Conservation (phyloP, 495 filamentous ascomycete genomes). For the Podospora bellae-mahoneyi region DNA sequence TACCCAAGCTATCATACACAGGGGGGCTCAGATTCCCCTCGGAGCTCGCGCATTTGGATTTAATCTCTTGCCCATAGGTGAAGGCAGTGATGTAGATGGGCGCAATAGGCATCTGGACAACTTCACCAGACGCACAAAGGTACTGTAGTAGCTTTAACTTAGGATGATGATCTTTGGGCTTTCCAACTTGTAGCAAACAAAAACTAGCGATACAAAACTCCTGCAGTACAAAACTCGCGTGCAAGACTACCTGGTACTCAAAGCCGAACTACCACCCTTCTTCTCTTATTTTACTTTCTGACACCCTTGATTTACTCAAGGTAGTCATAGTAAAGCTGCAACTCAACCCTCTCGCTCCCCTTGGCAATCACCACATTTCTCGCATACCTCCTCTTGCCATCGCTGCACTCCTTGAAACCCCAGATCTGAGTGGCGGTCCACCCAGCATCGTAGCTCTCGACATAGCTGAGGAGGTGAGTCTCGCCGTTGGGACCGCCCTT, state of each 20-base stretch:
- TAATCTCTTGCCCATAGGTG: neutral
- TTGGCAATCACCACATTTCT: constrained; percentile 65
- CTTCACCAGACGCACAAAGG: neutral
- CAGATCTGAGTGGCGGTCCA: constrained; percentile 62
- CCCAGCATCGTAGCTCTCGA: constrained; percentile 50
- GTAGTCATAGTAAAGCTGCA: constrained; percentile 74
- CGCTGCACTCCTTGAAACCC: constrained; percentile 46
- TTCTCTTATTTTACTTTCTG: neutral
- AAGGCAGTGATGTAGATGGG: neutral
- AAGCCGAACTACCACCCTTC: neutral
- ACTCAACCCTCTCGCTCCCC: constrained; percentile 56
- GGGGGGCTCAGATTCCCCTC: constrained; percentile 21
- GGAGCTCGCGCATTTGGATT: constrained; percentile 11
- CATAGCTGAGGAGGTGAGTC: constrained; percentile 50
- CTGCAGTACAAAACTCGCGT: neutral
- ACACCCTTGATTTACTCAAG: constrained; percentile 15
- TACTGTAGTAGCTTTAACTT: neutral
- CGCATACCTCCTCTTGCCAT: constrained; percentile 62
- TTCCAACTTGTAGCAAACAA: neutral
- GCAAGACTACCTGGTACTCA: neutral
- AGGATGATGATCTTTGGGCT: neutral
- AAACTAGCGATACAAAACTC: neutral
- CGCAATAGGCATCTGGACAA: neutral
- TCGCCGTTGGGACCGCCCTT: constrained; percentile 47
- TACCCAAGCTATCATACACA: constrained; percentile 10